A percentile compares a stretch with the other conserved stretches of the same genome.
These are phyloP conservation scores for Leishmania tarentolae DNA, from an alignment of 208 protist species.

Conservation along the genomic window DNA sequence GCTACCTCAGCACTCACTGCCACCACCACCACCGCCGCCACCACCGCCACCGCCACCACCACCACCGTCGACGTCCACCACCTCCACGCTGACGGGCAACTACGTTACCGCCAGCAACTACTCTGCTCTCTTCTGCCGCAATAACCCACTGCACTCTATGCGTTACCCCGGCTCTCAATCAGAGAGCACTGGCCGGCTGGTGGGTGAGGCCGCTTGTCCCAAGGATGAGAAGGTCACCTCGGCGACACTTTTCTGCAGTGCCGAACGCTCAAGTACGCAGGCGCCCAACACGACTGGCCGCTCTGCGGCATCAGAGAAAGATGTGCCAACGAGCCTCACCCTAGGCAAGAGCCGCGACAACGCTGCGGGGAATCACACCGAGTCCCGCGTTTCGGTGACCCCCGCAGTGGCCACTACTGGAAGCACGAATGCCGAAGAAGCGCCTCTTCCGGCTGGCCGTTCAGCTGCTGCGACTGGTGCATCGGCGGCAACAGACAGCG, in stretches of 20 bases:
- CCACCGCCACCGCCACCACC: slow-evolving; percentile 7
- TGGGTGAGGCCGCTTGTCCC: not conserved
- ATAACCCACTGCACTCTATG: slow-evolving; percentile 14
- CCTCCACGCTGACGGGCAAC: slow-evolving; percentile 1
- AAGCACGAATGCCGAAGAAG: not conserved
- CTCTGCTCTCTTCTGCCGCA: slow-evolving; percentile 19
- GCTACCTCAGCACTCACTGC: not conserved
- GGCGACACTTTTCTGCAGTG: not conserved
- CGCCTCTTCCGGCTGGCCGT: not conserved
- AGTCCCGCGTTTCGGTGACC: not conserved
- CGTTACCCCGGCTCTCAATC: slow-evolving; percentile 7
- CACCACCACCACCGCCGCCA: slow-evolving; percentile 8
- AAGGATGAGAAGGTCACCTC: not conserved
- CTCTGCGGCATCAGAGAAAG: not conserved
- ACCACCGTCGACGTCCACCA: not conserved
- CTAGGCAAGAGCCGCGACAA: not conserved
- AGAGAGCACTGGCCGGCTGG: not conserved
- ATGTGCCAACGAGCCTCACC: not conserved
- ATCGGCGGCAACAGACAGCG: not conserved
- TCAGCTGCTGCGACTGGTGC: not conserved
- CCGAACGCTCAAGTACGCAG: not conserved
- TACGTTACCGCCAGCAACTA: slow-evolving; percentile 13
- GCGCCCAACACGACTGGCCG: not conserved
- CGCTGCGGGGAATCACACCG: not conserved
- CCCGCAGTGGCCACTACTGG: not conserved